Evolutionary conservation across 83 land plant species (phyloP).

Genomic region (Isoetes engelmannii): DNA sequence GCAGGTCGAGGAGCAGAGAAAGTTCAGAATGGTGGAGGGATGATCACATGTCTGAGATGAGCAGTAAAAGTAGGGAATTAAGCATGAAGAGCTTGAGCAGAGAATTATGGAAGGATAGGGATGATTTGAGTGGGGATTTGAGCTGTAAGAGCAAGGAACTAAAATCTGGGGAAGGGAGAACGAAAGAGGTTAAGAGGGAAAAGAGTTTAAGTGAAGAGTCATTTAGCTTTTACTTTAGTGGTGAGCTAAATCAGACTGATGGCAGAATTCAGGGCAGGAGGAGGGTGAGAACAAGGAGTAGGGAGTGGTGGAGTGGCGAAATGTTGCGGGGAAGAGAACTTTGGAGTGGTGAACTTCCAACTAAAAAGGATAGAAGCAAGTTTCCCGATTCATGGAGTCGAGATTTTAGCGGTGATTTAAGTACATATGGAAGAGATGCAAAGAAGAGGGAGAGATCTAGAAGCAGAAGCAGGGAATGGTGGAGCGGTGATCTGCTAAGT

Average conservation of each 20-base stretch:
- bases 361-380: too few relatives aligned
- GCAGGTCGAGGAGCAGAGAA: slow-evolving; percentile 11
- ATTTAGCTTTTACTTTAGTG: background rate
- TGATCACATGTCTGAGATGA: slow-evolving; percentile 71
- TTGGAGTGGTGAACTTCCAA: slow-evolving; percentile 6
- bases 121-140: slow-evolving; percentile 45
- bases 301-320: slow-evolving; percentile 21
- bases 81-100: slow-evolving; percentile 21
- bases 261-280: background rate
- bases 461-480: slow-evolving; percentile 24
- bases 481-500: slow-evolving; percentile 55
- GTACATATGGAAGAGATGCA: background rate
- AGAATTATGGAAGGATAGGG: slow-evolving; percentile 53
- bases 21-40: slow-evolving; percentile 93
- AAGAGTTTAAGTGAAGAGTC: background rate
- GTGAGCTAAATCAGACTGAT: background rate
- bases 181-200: background rate
- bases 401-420: too few relatives aligned
- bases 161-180: background rate
- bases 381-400: too few relatives aligned
- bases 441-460: slow-evolving; percentile 14
- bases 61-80: slow-evolving; percentile 38
- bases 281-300: slow-evolving; percentile 9
- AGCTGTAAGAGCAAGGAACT: slow-evolving; percentile 3
- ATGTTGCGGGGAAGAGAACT: slow-evolving; percentile 6